Conservation (phyloP, 1,139 yeast species). For the Yarrowia galli region DNA sequence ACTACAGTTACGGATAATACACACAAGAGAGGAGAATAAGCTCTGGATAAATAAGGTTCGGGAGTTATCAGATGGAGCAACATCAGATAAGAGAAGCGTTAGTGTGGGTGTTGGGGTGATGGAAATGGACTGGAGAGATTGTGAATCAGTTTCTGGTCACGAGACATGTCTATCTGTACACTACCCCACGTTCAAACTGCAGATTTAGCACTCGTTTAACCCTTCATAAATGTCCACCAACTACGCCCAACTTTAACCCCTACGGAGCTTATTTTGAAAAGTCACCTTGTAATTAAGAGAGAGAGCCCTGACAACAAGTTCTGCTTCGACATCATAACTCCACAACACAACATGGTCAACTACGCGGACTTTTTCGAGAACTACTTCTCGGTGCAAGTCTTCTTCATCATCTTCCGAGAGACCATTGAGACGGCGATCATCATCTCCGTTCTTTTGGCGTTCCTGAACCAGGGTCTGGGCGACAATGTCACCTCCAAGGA, state of each 20-base stretch:
- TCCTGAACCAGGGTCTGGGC: conserved; percentile 67
- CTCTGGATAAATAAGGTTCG: neutral
- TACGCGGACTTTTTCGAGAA: conserved; percentile 38
- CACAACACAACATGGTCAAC: conserved; percentile 21
- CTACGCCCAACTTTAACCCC: conserved; percentile 10
- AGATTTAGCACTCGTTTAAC: no score
- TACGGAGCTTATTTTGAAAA: conserved; percentile 28
- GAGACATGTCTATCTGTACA: neutral
- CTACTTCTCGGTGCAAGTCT: conserved; percentile 72
- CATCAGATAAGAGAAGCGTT: conserved; percentile 11
- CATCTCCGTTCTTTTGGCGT: conserved; percentile 82
- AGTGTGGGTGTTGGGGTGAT: neutral
- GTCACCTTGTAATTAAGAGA: conserved; percentile 2
- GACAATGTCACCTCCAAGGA: conserved; percentile 42
- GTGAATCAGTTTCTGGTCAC: neutral
- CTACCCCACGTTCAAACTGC: no score
- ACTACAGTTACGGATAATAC: neutral
- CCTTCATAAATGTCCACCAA: conserved; percentile 1
- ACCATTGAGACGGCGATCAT: conserved; percentile 87
- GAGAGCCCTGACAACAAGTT: neutral
- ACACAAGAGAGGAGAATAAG: neutral
- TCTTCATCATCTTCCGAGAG: conserved; percentile 86
- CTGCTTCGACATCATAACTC: neutral
- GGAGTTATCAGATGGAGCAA: conserved; percentile 26
- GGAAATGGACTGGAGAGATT: neutral